A percentile compares a stretch with the other conserved stretches of the same genome.
Evolutionary conservation across 2,329 filamentous ascomycete genomes (phyloP).

Genomic region (Hypomyces rosellus): DNA sequence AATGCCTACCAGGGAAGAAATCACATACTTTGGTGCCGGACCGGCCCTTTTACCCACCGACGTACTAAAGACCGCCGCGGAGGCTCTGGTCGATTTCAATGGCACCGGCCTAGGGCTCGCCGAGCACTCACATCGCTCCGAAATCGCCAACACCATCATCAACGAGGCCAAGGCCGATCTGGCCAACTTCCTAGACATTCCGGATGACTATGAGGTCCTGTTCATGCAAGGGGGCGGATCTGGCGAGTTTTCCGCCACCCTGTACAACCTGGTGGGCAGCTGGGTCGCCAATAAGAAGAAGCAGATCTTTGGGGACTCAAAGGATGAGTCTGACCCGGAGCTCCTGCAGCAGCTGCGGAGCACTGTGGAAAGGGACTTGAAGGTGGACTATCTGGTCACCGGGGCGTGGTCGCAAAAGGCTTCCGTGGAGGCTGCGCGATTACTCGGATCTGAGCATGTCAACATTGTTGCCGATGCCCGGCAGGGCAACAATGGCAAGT

Average conservation of each 20-base stretch:
- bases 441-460: no score
- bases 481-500: no score
- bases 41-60: conserved; percentile 79
- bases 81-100: conserved; percentile 76
- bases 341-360: conserved; percentile 54
- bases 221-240: conserved; percentile 85
- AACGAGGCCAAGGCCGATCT: conserved; percentile 72
- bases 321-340: conserved; percentile 42
- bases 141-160: conserved; percentile 69
- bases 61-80: conserved; percentile 70
- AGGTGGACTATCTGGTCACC: conserved; percentile 78
- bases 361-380: conserved; percentile 63
- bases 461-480: no score
- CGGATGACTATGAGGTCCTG: conserved; percentile 78
- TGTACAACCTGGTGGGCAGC: conserved; percentile 76
- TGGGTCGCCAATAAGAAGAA: conserved; percentile 70
- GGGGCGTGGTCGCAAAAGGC: conserved; percentile 18
- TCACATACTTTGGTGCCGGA: conserved; percentile 85
- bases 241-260: conserved; percentile 75
- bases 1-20: conserved; percentile 68
- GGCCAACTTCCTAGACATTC: conserved; percentile 69
- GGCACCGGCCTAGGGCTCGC: conserved; percentile 76
- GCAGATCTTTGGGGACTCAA: conserved; percentile 51
- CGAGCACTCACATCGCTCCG: conserved; percentile 85
- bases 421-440: no score